Evolutionary conservation across 2,329 filamentous ascomycete species (phyloP).

Genomic region (Fusarium sp.): DNA sequence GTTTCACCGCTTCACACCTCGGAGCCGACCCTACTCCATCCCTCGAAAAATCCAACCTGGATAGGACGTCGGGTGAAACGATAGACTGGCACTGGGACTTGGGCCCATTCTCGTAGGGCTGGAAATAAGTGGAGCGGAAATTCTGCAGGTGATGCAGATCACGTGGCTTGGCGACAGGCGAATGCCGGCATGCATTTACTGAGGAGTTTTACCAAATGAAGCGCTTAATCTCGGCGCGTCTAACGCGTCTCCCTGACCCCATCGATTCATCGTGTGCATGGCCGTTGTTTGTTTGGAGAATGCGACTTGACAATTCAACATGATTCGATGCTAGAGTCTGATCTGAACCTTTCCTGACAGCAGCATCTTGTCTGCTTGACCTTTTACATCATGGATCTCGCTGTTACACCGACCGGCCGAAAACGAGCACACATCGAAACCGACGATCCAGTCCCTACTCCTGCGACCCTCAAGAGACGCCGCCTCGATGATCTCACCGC

Average conservation of each 20-base stretch:
- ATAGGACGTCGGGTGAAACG: neutral
- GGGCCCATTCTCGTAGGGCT: conserved; percentile 14
- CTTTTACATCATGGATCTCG: conserved; percentile 42
- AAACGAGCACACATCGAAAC: conserved; percentile 39
- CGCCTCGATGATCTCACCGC: conserved; percentile 45
- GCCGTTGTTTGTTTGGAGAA: neutral
- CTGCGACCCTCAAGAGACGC: conserved; percentile 47
- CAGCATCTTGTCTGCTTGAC: neutral
- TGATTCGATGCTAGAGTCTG: conserved; percentile 27
- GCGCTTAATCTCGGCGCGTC: conserved; percentile 38
- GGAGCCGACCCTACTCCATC: neutral
- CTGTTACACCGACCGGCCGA: conserved; percentile 36
- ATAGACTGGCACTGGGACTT: neutral
- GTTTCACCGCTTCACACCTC: neutral
- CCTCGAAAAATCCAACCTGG: neutral
- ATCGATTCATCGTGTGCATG: conserved; percentile 17
- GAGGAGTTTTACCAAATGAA: conserved; percentile 12
- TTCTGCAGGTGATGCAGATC: conserved; percentile 10
- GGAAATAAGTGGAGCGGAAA: neutral
- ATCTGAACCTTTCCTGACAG: conserved; percentile 12
- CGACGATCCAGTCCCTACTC: conserved; percentile 42
- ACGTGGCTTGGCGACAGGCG: conserved; percentile 16
- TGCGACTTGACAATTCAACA: conserved; percentile 18
- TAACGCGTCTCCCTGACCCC: conserved; percentile 39
- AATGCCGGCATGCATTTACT: conserved; percentile 6